Evolutionary conservation across 768 basidiomycete genomes (phyloP), one percentile per base, ranked within the genome.

Genomic region (Lentinula boryana): DNA sequence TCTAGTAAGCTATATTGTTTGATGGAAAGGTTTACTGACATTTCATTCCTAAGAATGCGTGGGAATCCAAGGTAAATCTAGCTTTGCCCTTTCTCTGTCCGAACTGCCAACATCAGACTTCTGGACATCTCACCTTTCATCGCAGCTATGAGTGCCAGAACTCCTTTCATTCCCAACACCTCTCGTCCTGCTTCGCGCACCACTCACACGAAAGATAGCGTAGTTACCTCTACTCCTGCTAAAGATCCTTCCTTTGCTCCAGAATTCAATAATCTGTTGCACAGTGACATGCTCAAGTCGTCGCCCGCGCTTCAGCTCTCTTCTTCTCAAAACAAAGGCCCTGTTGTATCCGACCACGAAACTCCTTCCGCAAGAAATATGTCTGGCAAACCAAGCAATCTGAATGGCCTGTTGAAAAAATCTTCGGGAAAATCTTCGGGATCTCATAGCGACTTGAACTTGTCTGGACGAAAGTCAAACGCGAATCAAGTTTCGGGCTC

Each of bases 151-250:
- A 58, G 57, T 35, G 44, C 57, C 32, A 58, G 57, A 27, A 58
- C 57, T 9, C 57, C 57, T 35, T 58, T 58, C 21, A 58, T 58
- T 48, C 57, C 57, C 13, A 48, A 32, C 36, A 58, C 48, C 46
- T 32, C 57, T 49, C 43, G 57, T n/a, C 57, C 57, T 49, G 57
- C 43, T n/a, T 49, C 57, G 31, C 44, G 57, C 18, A 31, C 41
- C 9, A 32, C 57, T 49, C 57, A 58, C 32, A 31, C 35, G 9
- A 58, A 32, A 50, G 57, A 58, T 35, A 23, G 33, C 13, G 0
- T 31, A 3, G 27, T 27, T 31, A n/a, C 6, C 31, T 27, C n/a
- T 33, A 35, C 31, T 21, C 8, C 57, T 49, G 44, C 8, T 46
- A 49, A 21, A 46, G 36, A 58, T 36, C 7, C 57, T 12, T 10